Percentiles rank a stretch among this genome's conserved stretches.
Evolutionary conservation across 1,284 basidiomycete species (phyloP).

Genomic region (Trametes pubescens): DNA sequence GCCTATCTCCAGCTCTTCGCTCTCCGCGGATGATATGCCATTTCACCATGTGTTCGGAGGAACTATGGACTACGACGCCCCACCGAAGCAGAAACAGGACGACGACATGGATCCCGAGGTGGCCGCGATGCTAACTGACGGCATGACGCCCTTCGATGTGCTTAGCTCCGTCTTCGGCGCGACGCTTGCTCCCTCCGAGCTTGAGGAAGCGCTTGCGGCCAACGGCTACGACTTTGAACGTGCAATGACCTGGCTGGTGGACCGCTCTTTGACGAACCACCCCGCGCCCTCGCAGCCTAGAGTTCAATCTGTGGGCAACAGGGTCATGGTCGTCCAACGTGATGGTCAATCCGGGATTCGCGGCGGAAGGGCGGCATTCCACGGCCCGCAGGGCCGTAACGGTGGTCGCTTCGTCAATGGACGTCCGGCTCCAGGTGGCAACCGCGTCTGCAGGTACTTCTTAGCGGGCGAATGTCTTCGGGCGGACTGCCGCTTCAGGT

Average conservation of each 20-base stretch:
- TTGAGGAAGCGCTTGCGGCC: slow-evolving; percentile 90
- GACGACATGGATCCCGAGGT: slow-evolving; percentile 61
- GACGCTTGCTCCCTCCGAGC: slow-evolving; percentile 86
- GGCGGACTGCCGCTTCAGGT: slow-evolving; percentile 98
- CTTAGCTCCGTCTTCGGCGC: slow-evolving; percentile 93
- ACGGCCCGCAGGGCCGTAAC: slow-evolving; percentile 49
- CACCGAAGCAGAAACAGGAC: slow-evolving; percentile 27
- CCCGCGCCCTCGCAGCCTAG: slow-evolving; percentile 54
- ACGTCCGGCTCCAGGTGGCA: slow-evolving; percentile 65
- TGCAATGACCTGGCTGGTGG: slow-evolving; percentile 92
- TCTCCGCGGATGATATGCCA: slow-evolving; percentile 57
- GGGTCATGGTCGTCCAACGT: slow-evolving; percentile 68
- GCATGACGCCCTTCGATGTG: slow-evolving; percentile 98
- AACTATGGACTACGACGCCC: slow-evolving; percentile 27
- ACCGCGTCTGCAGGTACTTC: slow-evolving; percentile 94
- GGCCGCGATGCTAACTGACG: slow-evolving; percentile 73
- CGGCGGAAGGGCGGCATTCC: slow-evolving; percentile 55
- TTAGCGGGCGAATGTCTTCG: slow-evolving; percentile 95
- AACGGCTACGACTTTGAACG: slow-evolving; percentile 95
- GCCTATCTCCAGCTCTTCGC: slow-evolving; percentile 55
- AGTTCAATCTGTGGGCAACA: slow-evolving; percentile 66
- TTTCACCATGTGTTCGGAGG: slow-evolving; percentile 32
- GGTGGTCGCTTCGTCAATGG: slow-evolving; percentile 65
- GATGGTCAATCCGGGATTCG: slow-evolving; percentile 48
- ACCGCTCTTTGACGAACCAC: slow-evolving; percentile 63